Evolutionary conservation across 257 asterid species (phyloP).

Genomic region (Solanum neorickii): DNA sequence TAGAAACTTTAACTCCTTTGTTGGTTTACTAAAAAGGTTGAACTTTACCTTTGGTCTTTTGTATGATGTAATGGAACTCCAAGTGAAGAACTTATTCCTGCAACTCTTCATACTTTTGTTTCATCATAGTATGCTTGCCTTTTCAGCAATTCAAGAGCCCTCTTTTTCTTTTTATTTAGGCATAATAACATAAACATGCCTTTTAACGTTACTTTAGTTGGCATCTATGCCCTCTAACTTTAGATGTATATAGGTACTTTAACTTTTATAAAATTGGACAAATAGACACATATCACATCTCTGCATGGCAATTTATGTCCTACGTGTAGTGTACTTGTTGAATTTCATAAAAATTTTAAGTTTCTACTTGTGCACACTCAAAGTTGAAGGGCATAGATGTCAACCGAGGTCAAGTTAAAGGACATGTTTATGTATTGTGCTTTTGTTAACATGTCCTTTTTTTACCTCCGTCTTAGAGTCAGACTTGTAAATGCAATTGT

Average conservation of each 20-base stretch:
- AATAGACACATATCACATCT: not conserved
- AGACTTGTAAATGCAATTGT: not conserved
- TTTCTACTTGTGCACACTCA: fast-evolving
- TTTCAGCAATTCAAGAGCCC: not conserved
- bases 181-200: not conserved
- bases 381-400: not conserved
- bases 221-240: not conserved
- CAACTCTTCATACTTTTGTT: not conserved
- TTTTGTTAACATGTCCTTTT: not conserved
- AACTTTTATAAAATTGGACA: not conserved
- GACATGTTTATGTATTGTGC: not conserved
- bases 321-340: not conserved
- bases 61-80: not conserved
- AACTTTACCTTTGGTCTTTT: not conserved
- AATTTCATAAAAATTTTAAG: too few species aligned
- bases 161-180: not conserved
- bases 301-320: not conserved
- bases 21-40: not conserved
- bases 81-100: not conserved
- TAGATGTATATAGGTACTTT: too few species aligned
- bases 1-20: not conserved
- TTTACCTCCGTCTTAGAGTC: not conserved
- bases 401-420: not conserved
- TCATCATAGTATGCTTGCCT: not conserved
- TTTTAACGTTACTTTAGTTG: too few species aligned